Conservation (phyloP, 2,329 filamentous ascomycete genomes). For the Cercospora zeae-maydis region DNA sequence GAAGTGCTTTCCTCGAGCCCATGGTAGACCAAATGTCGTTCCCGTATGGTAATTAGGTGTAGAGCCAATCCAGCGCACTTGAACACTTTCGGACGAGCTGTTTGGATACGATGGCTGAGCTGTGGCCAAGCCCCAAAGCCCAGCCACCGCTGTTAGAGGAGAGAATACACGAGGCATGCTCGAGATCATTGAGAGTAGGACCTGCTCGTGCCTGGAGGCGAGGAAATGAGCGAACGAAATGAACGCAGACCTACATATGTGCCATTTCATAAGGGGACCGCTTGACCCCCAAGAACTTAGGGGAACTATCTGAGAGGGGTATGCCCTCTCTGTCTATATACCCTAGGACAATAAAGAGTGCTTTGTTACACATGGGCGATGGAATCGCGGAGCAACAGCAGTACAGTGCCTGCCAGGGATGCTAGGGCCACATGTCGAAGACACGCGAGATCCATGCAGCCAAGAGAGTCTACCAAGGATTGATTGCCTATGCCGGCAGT, state of each 20-base stretch:
- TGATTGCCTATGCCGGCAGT: neutral
- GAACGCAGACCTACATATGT: neutral
- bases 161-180: neutral
- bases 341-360: too few relatives aligned
- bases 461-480: neutral
- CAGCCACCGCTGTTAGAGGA: neutral
- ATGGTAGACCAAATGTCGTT: slow-evolving; percentile 42
- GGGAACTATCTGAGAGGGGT: too few relatives aligned
- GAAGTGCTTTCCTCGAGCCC: slow-evolving; percentile 38
- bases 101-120: neutral
- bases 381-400: neutral
- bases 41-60: slow-evolving; percentile 28
- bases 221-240: neutral
- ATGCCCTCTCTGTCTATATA: too few relatives aligned
- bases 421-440: neutral
- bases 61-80: slow-evolving; percentile 14
- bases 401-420: neutral
- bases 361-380: neutral
- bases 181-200: neutral
- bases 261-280: neutral
- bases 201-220: neutral
- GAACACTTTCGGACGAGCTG: slow-evolving; percentile 4
- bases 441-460: neutral
- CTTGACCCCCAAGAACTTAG: slow-evolving; percentile 8
- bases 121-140: neutral